These are phyloP conservation scores for Suhomyces xylopsoci DNA, from an alignment of 805 yeast species.

Conservation along the genomic window DNA sequence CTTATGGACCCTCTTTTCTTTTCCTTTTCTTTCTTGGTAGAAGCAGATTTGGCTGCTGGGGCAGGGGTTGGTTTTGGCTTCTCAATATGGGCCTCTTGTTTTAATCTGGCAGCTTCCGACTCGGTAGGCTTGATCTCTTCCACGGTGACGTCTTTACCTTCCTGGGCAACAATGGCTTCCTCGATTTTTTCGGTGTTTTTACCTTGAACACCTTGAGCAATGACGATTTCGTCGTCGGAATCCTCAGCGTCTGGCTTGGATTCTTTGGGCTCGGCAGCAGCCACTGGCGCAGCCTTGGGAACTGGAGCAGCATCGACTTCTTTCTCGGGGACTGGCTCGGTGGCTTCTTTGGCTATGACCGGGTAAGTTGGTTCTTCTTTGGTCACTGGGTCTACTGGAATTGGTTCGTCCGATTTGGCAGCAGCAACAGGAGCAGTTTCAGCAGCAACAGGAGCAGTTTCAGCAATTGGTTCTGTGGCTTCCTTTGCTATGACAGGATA, in stretches of 20 bases:
- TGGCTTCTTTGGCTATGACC: slow-evolving; percentile 1
- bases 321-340: slow-evolving; percentile 6
- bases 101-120: slow-evolving; percentile 35
- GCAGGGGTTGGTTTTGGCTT: slow-evolving; percentile 3
- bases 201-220: slow-evolving; percentile 44
- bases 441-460: background rate
- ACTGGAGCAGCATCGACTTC: slow-evolving; percentile 14
- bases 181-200: slow-evolving; percentile 26
- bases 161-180: slow-evolving; percentile 33
- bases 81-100: slow-evolving; percentile 26
- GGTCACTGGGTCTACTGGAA: slow-evolving; percentile 5
- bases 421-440: background rate
- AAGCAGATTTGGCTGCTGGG: slow-evolving; percentile 13
- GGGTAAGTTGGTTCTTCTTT: slow-evolving; percentile 11
- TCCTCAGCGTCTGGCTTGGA: slow-evolving; percentile 10
- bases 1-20: slow-evolving; percentile 11
- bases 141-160: slow-evolving; percentile 33
- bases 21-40: slow-evolving; percentile 11
- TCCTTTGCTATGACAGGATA: slow-evolving; percentile 2
- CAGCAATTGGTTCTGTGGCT: slow-evolving; percentile 5
- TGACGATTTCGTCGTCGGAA: slow-evolving; percentile 35
- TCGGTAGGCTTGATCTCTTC: slow-evolving; percentile 43
- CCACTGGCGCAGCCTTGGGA: slow-evolving; percentile 2
- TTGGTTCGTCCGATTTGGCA: background rate
- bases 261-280: slow-evolving; percentile 6